Evolutionary conservation across 306 rosid species (phyloP).

Genomic region (Vicia sativa): DNA sequence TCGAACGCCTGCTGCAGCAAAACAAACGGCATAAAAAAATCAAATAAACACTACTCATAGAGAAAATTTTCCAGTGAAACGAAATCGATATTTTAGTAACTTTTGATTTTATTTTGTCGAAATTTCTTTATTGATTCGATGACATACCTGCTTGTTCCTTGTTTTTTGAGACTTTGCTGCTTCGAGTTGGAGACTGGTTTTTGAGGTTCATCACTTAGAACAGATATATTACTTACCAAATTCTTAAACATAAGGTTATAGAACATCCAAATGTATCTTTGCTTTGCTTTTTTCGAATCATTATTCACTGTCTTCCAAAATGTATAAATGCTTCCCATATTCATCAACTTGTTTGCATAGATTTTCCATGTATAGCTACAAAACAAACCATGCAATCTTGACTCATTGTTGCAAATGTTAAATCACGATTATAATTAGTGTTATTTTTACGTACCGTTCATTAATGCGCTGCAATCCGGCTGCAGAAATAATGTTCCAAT

Average conservation of each 20-base stretch:
- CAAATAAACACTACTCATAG: not conserved
- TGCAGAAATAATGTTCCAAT: conserved; percentile 61
- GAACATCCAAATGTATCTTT: conserved; percentile 74
- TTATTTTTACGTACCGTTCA: conserved; percentile 59
- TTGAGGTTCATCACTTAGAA: conserved; percentile 55
- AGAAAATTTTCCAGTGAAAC: not conserved
- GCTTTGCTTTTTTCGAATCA: conserved; percentile 72
- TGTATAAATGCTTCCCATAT: conserved; percentile 70
- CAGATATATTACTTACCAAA: conserved; percentile 54
- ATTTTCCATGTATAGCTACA: conserved; percentile 90
- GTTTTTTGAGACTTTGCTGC: conserved; percentile 42
- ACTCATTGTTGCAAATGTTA: not conserved
- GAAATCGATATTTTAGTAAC: conserved; percentile 18
- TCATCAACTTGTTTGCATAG: conserved; percentile 75
- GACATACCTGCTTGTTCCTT: conserved; percentile 51
- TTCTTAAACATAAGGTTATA: conserved; percentile 69
- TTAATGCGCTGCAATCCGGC: conserved; percentile 73
- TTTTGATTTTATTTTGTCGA: conserved; percentile 5
- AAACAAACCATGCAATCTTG: conserved; percentile 31
- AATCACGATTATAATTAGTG: not conserved
- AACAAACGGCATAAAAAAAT: not conserved
- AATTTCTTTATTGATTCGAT: conserved; percentile 1
- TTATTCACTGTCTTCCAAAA: conserved; percentile 75
- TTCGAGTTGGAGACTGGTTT: conserved; percentile 43
- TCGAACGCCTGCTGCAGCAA: conserved; percentile 55